Evolutionary conservation across 257 asterid species (phyloP).

Genomic region (Cruciata laevipes): DNA sequence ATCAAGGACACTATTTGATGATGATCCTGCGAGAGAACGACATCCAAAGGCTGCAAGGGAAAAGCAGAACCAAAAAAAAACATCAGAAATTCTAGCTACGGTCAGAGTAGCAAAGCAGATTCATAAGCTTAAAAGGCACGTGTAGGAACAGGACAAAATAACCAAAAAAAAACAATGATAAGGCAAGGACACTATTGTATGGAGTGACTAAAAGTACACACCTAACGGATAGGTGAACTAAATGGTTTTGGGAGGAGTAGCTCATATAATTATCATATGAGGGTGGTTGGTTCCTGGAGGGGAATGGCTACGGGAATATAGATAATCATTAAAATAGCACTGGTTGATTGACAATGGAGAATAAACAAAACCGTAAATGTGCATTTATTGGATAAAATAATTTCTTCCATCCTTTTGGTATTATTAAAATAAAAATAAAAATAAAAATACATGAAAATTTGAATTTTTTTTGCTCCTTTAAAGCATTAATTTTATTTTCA

Average conservation of each 20-base stretch:
- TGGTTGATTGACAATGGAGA: not conserved
- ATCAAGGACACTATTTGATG: constrained; percentile 70
- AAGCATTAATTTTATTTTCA: no score
- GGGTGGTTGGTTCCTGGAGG: not conserved
- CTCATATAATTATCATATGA: not conserved
- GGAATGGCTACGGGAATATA: not conserved
- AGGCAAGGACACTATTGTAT: not conserved
- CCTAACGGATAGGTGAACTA: not conserved
- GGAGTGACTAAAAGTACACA: not conserved
- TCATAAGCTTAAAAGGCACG: not conserved
- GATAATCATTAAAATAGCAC: not conserved
- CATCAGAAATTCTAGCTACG: not conserved
- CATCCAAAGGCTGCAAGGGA: constrained; percentile 89
- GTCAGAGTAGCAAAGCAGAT: constrained; percentile 1
- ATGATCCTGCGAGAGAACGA: constrained; percentile 84
- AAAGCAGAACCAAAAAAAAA: constrained; percentile 17
- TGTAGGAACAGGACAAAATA: not conserved
- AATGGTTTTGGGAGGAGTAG: not conserved
- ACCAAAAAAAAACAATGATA: not conserved
- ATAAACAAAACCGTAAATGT: no score
- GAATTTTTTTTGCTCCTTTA: no score
- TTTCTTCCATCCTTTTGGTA: not conserved
- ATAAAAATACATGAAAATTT: no score
- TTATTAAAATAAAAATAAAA: no score
- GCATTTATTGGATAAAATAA: no score